These are phyloP conservation scores for Coemansia sp. DNA, from an alignment of 192 early-diverging fungal species.

Conservation along the genomic window DNA sequence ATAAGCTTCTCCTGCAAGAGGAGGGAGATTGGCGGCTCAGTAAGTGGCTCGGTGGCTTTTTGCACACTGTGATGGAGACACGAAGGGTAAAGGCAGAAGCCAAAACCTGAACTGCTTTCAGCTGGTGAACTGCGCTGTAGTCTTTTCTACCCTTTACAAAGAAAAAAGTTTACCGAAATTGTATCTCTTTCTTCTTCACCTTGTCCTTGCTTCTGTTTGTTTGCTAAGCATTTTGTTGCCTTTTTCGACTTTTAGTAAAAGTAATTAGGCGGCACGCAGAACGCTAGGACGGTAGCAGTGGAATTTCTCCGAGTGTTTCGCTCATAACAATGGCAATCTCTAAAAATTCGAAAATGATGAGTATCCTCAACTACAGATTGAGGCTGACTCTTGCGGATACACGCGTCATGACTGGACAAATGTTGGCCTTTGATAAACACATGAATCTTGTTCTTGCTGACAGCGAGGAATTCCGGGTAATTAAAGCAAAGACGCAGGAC, in stretches of 20 bases:
- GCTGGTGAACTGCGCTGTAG: no score
- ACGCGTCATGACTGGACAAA: conserved; percentile 91
- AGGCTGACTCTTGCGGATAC: conserved; percentile 91
- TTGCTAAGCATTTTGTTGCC: no score
- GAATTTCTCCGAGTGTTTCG: neutral
- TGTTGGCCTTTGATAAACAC: conserved; percentile 99
- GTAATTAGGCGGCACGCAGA: neutral
- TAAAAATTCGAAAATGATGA: conserved; percentile 88
- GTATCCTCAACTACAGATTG: conserved; percentile 92
- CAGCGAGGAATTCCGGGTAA: conserved; percentile 94
- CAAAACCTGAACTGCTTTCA: no score
- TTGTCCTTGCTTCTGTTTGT: no score
- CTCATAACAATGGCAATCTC: conserved; percentile 59
- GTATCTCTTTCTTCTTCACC: no score
- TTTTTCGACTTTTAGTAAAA: neutral
- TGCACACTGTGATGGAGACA: no score
- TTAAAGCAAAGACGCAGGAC: conserved; percentile 70
- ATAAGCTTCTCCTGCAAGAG: no score
- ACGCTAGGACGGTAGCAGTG: neutral
- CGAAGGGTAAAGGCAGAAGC: no score
- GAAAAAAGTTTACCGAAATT: neutral
- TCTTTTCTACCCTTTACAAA: neutral
- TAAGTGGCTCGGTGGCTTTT: no score
- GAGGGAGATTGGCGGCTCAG: no score
- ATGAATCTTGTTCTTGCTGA: conserved; percentile 99